These are phyloP conservation scores for Lobosporangium transversale DNA, from an alignment of 192 early-diverging fungal genomes.

Conservation along the genomic window DNA sequence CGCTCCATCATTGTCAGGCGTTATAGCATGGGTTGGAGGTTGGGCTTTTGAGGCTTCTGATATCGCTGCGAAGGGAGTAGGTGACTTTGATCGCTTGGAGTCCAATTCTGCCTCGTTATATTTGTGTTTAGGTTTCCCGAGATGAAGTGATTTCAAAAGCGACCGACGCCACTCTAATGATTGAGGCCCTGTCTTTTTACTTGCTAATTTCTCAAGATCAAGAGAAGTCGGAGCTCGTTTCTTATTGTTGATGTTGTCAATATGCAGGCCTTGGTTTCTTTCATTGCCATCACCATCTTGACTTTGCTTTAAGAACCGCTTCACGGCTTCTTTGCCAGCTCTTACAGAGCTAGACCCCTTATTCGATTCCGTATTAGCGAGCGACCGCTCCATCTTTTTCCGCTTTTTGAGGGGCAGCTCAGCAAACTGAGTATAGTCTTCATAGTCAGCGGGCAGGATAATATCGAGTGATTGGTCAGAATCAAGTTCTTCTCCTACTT, in stretches of 20 bases:
- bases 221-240: constrained; percentile 17
- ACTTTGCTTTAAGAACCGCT: constrained; percentile 20
- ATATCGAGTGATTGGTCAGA: constrained; percentile 47
- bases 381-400: constrained; percentile 42
- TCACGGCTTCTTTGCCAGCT: constrained; percentile 23
- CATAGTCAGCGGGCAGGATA: constrained; percentile 38
- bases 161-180: constrained; percentile 36
- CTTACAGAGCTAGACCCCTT: constrained; percentile 18
- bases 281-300: neutral
- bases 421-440: constrained; percentile 52
- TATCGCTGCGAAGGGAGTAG: neutral
- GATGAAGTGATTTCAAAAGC: constrained; percentile 29
- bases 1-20: neutral
- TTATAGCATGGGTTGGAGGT: neutral
- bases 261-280: too few species aligned
- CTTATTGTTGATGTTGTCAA: constrained; percentile 19
- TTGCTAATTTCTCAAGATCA: neutral
- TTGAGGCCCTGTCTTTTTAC: constrained; percentile 6
- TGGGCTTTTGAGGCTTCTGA: neutral
- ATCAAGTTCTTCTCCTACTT: constrained; percentile 26
- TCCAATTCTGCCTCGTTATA: neutral
- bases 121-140: constrained; percentile 17
- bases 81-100: neutral
- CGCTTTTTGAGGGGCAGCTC: constrained; percentile 42
- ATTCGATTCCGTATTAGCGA: neutral